These are phyloP conservation scores for Aphanomyces invadans DNA, from an alignment of 352 stramenopile genomes.

Conservation along the genomic window DNA sequence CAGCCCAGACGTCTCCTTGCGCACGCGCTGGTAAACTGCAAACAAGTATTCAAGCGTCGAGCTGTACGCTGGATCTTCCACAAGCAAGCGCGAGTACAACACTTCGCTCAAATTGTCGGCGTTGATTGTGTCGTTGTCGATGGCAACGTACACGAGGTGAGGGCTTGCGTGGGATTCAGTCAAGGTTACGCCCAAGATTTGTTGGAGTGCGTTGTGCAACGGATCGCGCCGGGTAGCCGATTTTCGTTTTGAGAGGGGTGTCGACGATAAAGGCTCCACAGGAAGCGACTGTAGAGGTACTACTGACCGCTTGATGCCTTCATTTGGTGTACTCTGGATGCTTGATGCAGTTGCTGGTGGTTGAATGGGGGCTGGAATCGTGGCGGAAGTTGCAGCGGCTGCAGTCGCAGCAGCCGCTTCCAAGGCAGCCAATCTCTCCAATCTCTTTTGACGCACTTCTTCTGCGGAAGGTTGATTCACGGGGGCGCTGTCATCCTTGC, in stretches of 20 bases:
- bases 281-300: too few relatives aligned
- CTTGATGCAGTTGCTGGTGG: not conserved
- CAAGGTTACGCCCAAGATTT: conserved; percentile 13
- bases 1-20: not conserved
- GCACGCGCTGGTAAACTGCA: not conserved
- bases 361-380: not conserved
- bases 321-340: too few relatives aligned
- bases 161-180: not conserved
- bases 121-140: conserved; percentile 19
- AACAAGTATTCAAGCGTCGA: conserved; percentile 51
- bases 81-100: conserved; percentile 61
- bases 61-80: conserved; percentile 40
- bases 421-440: conserved; percentile 5
- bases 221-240: not conserved
- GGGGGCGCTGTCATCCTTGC: not conserved
- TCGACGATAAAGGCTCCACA: too few relatives aligned
- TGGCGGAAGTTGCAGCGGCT: not conserved
- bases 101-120: conserved; percentile 52
- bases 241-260: not conserved
- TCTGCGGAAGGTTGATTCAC: conserved; percentile 6
- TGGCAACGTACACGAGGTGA: not conserved
- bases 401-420: not conserved
- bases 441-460: conserved; percentile 10
- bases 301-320: too few relatives aligned
- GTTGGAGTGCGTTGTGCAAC: conserved; percentile 5